Conservation (phyloP, 2,329 filamentous ascomycete genomes). For the Monilinia fructigena region DNA sequence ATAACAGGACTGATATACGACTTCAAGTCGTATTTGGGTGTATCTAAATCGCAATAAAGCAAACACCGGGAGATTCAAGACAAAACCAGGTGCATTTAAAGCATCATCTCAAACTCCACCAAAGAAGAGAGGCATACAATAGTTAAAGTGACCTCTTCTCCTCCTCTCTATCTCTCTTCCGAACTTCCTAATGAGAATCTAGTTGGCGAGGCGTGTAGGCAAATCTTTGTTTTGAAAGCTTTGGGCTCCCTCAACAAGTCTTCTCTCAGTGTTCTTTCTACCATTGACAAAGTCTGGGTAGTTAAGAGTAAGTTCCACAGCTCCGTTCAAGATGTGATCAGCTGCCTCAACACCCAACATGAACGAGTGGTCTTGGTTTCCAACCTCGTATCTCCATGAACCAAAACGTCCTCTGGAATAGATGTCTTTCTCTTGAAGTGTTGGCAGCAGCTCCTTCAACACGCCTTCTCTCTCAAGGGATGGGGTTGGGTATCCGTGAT, state of each 20-base stretch:
- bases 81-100: constrained; percentile 14
- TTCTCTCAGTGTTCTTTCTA: constrained; percentile 43
- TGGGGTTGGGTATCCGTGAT: constrained; percentile 97
- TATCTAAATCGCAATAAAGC: constrained; percentile 22
- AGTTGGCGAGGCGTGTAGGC: constrained; percentile 27
- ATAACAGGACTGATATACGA: constrained; percentile 11
- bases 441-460: constrained; percentile 87
- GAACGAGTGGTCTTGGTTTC: constrained; percentile 70
- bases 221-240: constrained; percentile 36
- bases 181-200: neutral
- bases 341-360: constrained; percentile 76
- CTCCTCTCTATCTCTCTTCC: neutral
- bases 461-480: constrained; percentile 93
- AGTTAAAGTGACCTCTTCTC: neutral
- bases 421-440: constrained; percentile 87
- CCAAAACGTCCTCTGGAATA: constrained; percentile 95
- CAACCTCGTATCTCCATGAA: constrained; percentile 94
- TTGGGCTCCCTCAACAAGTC: constrained; percentile 42
- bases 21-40: constrained; percentile 15
- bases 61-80: constrained; percentile 15
- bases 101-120: neutral
- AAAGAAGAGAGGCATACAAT: neutral
- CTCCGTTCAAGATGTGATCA: constrained; percentile 70
- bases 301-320: constrained; percentile 73
- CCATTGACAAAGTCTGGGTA: constrained; percentile 74